These are phyloP conservation scores for Lunasporangiospora selenospora DNA, from an alignment of 192 early-diverging fungal species.

Conservation along the genomic window DNA sequence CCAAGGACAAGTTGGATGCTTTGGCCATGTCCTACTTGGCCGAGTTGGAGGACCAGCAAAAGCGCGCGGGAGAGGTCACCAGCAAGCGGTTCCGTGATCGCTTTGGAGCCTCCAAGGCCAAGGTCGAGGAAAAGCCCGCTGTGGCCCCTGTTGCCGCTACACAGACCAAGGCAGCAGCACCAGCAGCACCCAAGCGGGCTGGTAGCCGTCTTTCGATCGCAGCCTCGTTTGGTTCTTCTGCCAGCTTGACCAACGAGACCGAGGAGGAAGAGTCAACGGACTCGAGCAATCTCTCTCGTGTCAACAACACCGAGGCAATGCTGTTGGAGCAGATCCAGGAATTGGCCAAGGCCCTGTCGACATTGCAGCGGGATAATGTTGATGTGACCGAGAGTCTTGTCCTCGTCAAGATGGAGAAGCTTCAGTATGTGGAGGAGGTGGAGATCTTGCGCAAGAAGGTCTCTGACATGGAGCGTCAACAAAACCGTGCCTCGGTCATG, in stretches of 20 bases:
- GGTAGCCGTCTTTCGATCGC: slow-evolving; percentile 40
- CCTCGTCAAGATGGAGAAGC: slow-evolving; percentile 58
- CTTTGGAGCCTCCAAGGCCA: slow-evolving; percentile 33
- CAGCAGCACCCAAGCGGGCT: slow-evolving; percentile 14
- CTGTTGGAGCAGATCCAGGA: slow-evolving; percentile 65
- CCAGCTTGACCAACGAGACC: slow-evolving; percentile 6
- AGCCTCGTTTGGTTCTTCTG: slow-evolving; percentile 30
- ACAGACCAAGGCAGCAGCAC: slow-evolving; percentile 5
- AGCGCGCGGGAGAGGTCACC: slow-evolving; percentile 54
- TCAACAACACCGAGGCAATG: slow-evolving; percentile 28
- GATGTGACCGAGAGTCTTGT: slow-evolving; percentile 67
- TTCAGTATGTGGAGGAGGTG: slow-evolving; percentile 55
- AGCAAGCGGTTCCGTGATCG: slow-evolving; percentile 55
- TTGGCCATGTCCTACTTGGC: slow-evolving; percentile 66
- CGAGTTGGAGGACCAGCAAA: slow-evolving; percentile 60
- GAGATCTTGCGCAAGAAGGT: slow-evolving; percentile 60
- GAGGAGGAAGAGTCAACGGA: slow-evolving; percentile 8
- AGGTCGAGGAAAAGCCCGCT: slow-evolving; percentile 22
- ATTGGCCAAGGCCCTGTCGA: slow-evolving; percentile 70
- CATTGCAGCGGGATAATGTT: slow-evolving; percentile 73
- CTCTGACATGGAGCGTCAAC: slow-evolving; percentile 50
- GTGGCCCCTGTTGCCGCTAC: too few species aligned
- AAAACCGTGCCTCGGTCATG: slow-evolving; percentile 52
- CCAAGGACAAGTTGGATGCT: slow-evolving; percentile 73
- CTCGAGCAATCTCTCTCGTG: background rate